Conservation (phyloP, 2,329 filamentous ascomycete species). For the Arthrocladium fulminans region DNA sequence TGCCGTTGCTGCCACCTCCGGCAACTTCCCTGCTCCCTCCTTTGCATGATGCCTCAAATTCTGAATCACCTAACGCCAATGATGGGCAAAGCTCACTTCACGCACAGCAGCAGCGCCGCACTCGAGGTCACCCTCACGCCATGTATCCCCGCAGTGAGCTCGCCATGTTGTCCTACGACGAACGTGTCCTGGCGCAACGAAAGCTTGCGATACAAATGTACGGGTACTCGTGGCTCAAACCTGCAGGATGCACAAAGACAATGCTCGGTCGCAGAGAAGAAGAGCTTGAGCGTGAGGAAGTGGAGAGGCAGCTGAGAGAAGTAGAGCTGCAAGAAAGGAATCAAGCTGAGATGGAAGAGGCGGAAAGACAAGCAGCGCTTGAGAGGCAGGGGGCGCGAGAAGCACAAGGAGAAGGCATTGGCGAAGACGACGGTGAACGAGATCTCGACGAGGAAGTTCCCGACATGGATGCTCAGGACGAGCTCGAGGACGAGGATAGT, state of each 20-base stretch:
- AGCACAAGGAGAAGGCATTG: conserved; percentile 29
- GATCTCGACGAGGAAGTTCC: conserved; percentile 42
- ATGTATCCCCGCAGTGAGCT: conserved; percentile 45
- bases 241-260: conserved; percentile 80
- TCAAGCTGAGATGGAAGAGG: conserved; percentile 24
- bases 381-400: conserved; percentile 29
- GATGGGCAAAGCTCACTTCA: conserved; percentile 7
- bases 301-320: conserved; percentile 66
- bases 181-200: conserved; percentile 65
- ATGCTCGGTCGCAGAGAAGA: conserved; percentile 86
- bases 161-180: conserved; percentile 63
- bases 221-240: conserved; percentile 81
- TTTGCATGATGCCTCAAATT: not conserved
- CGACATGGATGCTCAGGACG: conserved; percentile 35
- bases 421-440: conserved; percentile 30
- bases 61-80: not conserved
- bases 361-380: conserved; percentile 35
- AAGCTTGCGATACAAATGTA: conserved; percentile 78
- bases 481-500: conserved; percentile 29
- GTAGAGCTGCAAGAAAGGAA: conserved; percentile 55
- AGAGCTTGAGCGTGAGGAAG: conserved; percentile 75
- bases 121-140: conserved; percentile 16
- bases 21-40: conserved; percentile 18
- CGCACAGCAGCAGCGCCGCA: conserved; percentile 12
- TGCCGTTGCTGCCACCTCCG: conserved; percentile 17